phyloP scores from a whole-genome alignment of 345 rosid genomes.

The Cardiospermum halicacabum region DNA sequence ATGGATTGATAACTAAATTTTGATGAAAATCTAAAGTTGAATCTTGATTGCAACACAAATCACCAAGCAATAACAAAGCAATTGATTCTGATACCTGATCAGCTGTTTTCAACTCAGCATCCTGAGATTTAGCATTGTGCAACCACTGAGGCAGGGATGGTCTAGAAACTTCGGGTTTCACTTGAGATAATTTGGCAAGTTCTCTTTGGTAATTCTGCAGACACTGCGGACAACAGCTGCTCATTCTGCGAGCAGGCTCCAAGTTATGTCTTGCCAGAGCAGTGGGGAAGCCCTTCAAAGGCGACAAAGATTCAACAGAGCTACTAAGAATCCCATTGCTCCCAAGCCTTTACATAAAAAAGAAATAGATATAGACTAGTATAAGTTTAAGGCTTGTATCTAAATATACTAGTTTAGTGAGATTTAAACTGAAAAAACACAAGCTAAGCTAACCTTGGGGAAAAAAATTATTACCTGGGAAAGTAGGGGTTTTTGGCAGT shows the following conservation, averaged over 20 bases:
- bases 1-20: not conserved
- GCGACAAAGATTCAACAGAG: slow-evolving; percentile 51
- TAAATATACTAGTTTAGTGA: too few relatives aligned
- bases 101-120: slow-evolving; percentile 24
- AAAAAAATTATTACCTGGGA: slow-evolving; percentile 45
- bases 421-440: slow-evolving; percentile 16
- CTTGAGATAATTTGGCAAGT: slow-evolving; percentile 39
- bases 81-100: slow-evolving; percentile 42
- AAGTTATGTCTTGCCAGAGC: slow-evolving; percentile 33
- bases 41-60: not conserved
- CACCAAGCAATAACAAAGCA: not conserved
- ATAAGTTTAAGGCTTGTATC: too few relatives aligned
- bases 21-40: not conserved
- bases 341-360: slow-evolving; percentile 41
- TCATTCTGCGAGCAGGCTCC: slow-evolving; percentile 39
- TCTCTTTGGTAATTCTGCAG: slow-evolving; percentile 62
- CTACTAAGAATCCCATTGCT: slow-evolving; percentile 50
- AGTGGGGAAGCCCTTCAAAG: slow-evolving; percentile 47
- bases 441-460: not conserved
- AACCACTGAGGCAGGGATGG: slow-evolving; percentile 68
- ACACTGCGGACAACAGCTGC: slow-evolving; percentile 68
- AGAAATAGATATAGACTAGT: slow-evolving; percentile 3
- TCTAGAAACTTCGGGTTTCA: slow-evolving; percentile 40
- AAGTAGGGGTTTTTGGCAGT: slow-evolving; percentile 60
- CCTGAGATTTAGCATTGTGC: slow-evolving; percentile 57